These are phyloP conservation scores for Millerozyma acaciae DNA, from an alignment of 805 yeast species.

Conservation along the genomic window DNA sequence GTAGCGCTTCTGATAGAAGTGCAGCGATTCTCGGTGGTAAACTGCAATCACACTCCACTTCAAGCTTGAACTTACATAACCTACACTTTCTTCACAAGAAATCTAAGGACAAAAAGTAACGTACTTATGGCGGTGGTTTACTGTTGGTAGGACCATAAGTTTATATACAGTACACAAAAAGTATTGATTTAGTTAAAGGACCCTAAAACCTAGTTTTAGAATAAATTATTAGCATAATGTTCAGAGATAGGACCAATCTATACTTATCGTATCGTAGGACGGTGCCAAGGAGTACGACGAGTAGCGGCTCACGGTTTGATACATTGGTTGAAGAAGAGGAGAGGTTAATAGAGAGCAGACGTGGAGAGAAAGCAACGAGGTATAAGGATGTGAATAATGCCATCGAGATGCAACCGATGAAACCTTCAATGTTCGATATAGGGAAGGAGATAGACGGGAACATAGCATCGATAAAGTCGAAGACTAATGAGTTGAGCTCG, in stretches of 20 bases:
- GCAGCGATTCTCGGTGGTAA: slow-evolving; percentile 15
- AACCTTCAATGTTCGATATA: slow-evolving; percentile 76
- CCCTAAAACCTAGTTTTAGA: no score
- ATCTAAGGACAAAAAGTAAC: slow-evolving; percentile 16
- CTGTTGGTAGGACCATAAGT: not conserved
- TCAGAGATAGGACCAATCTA: slow-evolving; percentile 91
- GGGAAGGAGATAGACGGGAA: slow-evolving; percentile 67
- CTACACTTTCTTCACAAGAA: slow-evolving; percentile 31
- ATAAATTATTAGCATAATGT: slow-evolving; percentile 45
- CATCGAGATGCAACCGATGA: slow-evolving; percentile 61
- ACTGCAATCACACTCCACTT: slow-evolving; percentile 14
- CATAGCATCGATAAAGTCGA: slow-evolving; percentile 47
- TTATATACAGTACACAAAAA: slow-evolving; percentile 1
- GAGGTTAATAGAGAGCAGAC: slow-evolving; percentile 46
- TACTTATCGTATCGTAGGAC: slow-evolving; percentile 87
- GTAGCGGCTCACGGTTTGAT: slow-evolving; percentile 28
- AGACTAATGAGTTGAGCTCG: slow-evolving; percentile 58
- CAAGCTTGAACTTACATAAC: slow-evolving; percentile 25
- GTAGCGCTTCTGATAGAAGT: slow-evolving; percentile 28
- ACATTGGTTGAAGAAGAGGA: slow-evolving; percentile 52
- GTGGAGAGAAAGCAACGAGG: slow-evolving; percentile 20
- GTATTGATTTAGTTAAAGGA: not conserved
- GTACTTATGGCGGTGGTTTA: not conserved
- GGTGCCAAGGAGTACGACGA: slow-evolving; percentile 53
- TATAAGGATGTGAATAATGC: slow-evolving; percentile 22